Conservation (phyloP, 2,329 filamentous ascomycete species). For the Pseudogymnoascus destructans region DNA sequence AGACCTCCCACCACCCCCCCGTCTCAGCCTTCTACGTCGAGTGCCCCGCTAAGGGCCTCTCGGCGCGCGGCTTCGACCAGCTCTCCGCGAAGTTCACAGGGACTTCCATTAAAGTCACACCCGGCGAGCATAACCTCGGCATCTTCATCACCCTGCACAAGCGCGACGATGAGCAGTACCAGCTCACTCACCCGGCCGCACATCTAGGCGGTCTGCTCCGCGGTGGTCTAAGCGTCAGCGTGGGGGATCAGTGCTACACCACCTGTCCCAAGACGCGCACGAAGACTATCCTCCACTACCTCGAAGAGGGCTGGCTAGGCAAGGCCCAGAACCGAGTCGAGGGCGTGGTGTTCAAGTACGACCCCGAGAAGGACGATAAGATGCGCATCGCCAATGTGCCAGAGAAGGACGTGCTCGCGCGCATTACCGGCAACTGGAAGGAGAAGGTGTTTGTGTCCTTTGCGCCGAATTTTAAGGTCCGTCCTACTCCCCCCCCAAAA, state of each 20-base stretch:
- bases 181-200: slow-evolving; percentile 87
- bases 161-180: slow-evolving; percentile 78
- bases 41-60: slow-evolving; percentile 81
- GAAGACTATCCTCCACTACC: slow-evolving; percentile 84
- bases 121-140: slow-evolving; percentile 85
- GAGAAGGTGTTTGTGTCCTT: slow-evolving; percentile 50
- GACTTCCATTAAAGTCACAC: slow-evolving; percentile 80
- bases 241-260: slow-evolving; percentile 79
- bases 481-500: slow-evolving; percentile 26
- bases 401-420: slow-evolving; percentile 68
- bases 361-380: slow-evolving; percentile 73
- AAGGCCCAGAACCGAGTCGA: slow-evolving; percentile 84
- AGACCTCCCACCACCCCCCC: slow-evolving; percentile 94
- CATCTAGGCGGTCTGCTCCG: slow-evolving; percentile 79
- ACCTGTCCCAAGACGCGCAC: slow-evolving; percentile 81
- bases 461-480: slow-evolving; percentile 47
- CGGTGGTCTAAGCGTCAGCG: slow-evolving; percentile 77
- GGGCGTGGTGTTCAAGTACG: slow-evolving; percentile 81
- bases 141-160: slow-evolving; percentile 84
- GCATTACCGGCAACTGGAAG: slow-evolving; percentile 79
- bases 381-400: slow-evolving; percentile 73
- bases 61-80: slow-evolving; percentile 85
- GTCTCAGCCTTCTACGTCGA: slow-evolving; percentile 92
- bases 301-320: slow-evolving; percentile 90
- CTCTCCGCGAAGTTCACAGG: slow-evolving; percentile 96